A percentile compares a stretch with the other conserved stretches of the same genome.
Evolutionary conservation across 2,329 filamentous ascomycete genomes (phyloP).

Genomic region (Pseudopithomyces chartarum): DNA sequence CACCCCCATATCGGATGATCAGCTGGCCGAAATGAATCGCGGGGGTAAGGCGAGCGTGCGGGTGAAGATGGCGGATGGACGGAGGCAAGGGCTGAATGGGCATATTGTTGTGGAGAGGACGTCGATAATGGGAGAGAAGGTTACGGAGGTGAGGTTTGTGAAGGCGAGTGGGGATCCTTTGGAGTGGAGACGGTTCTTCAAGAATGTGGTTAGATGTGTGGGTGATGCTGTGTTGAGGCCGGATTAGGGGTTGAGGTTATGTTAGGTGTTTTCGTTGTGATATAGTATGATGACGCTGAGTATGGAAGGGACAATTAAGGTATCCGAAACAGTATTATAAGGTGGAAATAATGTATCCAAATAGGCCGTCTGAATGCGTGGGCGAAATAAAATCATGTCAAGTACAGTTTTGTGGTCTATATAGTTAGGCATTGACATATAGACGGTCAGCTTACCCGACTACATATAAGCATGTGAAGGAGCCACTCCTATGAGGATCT

Average conservation of each 20-base stretch:
- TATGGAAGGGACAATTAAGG: neutral
- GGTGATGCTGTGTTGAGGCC: conserved; percentile 74
- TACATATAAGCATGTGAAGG: too few relatives aligned
- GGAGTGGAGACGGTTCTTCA: conserved; percentile 97
- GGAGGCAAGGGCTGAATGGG: conserved; percentile 74
- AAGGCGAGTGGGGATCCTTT: conserved; percentile 95
- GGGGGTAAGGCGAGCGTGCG: conserved; percentile 67
- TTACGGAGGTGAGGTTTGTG: conserved; percentile 82
- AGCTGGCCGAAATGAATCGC: conserved; percentile 37
- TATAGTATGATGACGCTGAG: too few relatives aligned
- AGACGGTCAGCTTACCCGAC: too few relatives aligned
- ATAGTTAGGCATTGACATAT: too few relatives aligned
- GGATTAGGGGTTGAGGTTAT: conserved; percentile 14
- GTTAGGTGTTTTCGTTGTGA: neutral
- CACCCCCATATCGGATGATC: conserved; percentile 47
- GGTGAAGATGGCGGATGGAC: conserved; percentile 74
- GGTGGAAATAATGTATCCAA: neutral
- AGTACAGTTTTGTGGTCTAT: too few relatives aligned
- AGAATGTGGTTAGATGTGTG: conserved; percentile 87
- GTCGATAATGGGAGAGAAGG: conserved; percentile 65
- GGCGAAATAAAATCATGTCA: too few relatives aligned
- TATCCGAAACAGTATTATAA: too few relatives aligned
- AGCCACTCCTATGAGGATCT: too few relatives aligned
- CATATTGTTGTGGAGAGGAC: conserved; percentile 77
- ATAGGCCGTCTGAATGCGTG: too few relatives aligned